Base-by-base conservation (phyloP, 1,284 basidiomycete species). In the Pyrrhoderma noxium region DNA sequence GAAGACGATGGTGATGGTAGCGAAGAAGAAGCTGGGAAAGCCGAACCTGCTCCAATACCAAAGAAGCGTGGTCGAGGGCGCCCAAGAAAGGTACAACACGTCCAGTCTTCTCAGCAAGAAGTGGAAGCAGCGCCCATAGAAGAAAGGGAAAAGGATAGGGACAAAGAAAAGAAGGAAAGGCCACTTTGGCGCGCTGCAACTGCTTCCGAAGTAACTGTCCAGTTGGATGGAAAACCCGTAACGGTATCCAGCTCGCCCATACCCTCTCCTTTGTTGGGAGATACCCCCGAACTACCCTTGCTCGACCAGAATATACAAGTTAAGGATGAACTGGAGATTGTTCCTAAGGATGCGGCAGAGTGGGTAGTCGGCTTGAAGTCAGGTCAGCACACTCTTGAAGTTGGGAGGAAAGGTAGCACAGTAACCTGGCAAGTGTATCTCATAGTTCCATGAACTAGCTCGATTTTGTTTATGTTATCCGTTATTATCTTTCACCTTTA, bases 1-100 rank as follows among this genome's bases (percentile, higher is more conserved):
- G 70, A 67, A 21, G 71, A 70, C 3, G 67, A 35, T 14, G 51
- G 47, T 25, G 56, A 72, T 36, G 68, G 72, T 25, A 64, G 68
- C 19, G 69, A 70, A 42, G 69, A 65, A 14, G 68, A 69, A 36
- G 59, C 59, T 18, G 50, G 41, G 22, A 36, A 19, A 34, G 43
- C 35, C 13, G 27, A 19, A 14, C 35, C 18, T 45, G 45, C 7
- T 18, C 31, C 53, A 19, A 45, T 47, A 19, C 19, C 25, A 40
- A 51, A 48, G 45, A 55, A 51, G 39, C 53, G 53, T 23, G 53
- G 53, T 5, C 49, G 53, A 9, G 53, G 53, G n/a, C 53, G 53
- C n/a, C 53, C 53, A 22, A 48, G 36, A 35, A 49, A 53, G 21
- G 43, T 45, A 31, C 27, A 31, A 31, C 16, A n/a, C n/a, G n/a